Base-by-base conservation (phyloP, 2,329 filamentous ascomycete species). In the Thielaviopsis musarum region DNA sequence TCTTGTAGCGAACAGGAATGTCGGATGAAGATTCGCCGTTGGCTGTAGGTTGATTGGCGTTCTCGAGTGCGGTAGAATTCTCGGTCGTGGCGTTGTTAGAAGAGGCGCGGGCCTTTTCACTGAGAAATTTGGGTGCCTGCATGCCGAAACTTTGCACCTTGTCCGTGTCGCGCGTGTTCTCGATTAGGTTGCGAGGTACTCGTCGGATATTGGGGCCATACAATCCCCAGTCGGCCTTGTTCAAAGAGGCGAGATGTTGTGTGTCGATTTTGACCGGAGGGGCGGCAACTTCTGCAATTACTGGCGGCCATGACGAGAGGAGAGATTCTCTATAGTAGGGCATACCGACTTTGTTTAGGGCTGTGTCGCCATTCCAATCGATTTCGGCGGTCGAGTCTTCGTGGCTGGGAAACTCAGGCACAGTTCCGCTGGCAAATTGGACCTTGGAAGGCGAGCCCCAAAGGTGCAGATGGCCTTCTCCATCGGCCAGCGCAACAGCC, bases 301-400 rank as follows among this genome's bases (percentile, higher is more conserved):
- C 77, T 67, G 91, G 87, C 61, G 93, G 90, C 89, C 91, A 96
- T 45, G 88, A 85, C 2, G 93, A 98, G 45, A 95, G 77, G 12
- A 98, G 77, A 15, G 80, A 77, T 63, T 97, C 91, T 63, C 91
- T 82, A 70, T 98, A 98, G 69, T 91, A 94, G 1, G 93, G 91
- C 79, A 98, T 85, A 12, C 93, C 94, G 57, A 97, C 77, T 38
- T 83, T 81, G 70, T 85, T 97, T 51, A 98, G 69, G 0, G 93
- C 90, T 77, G 82, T 83, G 52, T 95, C 86, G 21, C 76, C 70
- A 34, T 79, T 81, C 81, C 87, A 89, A 61, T 88, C 85, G 56
- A 88, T 75, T 15, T 74, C 71, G 0, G 79, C 75, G 0, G 77
- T 71, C 2, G 79, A 77, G 30, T 81, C 76, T 54, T 82, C 74